These are phyloP conservation scores for Datisca glomerata DNA, from an alignment of 306 rosid genomes.

Conservation along the genomic window DNA sequence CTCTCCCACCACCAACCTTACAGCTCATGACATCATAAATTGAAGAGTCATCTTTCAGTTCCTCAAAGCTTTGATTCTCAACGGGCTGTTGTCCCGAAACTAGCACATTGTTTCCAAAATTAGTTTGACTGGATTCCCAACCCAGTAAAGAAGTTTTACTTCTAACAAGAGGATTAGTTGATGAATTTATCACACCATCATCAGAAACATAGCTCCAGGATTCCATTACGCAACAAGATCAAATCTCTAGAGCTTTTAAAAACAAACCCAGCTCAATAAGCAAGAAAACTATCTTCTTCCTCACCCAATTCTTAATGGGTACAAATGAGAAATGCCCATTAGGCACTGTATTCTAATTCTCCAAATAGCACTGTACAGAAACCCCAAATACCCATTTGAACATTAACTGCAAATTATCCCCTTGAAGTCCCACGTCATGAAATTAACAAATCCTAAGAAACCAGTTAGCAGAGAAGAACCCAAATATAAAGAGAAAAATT, in stretches of 20 bases:
- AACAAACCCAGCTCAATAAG: conserved; percentile 26
- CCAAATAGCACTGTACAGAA: too few relatives aligned
- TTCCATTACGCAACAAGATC: conserved; percentile 45
- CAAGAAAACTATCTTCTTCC: conserved; percentile 2
- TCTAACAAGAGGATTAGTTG: conserved; percentile 33
- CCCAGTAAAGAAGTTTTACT: conserved; percentile 34
- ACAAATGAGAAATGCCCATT: too few relatives aligned
- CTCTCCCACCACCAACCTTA: conserved; percentile 22
- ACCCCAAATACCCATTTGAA: too few relatives aligned
- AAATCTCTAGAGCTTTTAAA: conserved; percentile 6
- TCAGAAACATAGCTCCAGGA: conserved; percentile 64
- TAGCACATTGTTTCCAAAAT: conserved; percentile 30
- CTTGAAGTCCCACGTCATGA: too few relatives aligned
- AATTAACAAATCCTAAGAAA: too few relatives aligned
- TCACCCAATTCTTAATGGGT: conserved; percentile 9
- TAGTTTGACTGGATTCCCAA: conserved; percentile 50
- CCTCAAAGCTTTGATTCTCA: conserved; percentile 49
- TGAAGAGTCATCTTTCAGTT: conserved; percentile 30
- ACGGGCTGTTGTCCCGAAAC: conserved; percentile 26
- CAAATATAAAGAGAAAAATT: too few relatives aligned
- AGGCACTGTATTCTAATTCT: too few relatives aligned
- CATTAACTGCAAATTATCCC: too few relatives aligned
- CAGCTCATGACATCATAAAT: conserved; percentile 21
- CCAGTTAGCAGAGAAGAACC: too few relatives aligned
- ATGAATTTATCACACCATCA: conserved; percentile 40